A percentile compares a stretch with the other conserved stretches of the same genome.
phyloP scores from a whole-genome alignment of 1,284 basidiomycete genomes.

The Wallemia hederae region DNA sequence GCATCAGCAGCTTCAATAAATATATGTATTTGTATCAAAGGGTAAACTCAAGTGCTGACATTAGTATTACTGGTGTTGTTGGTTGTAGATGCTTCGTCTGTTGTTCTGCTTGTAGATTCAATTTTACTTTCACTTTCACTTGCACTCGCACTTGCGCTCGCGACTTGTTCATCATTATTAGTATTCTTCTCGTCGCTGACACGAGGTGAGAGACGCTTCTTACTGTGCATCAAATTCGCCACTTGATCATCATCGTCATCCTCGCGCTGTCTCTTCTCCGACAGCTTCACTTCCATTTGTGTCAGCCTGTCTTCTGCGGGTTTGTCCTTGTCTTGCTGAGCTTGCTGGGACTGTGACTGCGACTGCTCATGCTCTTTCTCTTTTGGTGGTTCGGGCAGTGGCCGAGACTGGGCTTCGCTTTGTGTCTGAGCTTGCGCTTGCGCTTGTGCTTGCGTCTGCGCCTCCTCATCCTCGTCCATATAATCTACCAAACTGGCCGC shows the following conservation, averaged over 20 bases:
- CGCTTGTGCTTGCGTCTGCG: conserved; percentile 14
- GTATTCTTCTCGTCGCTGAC: background rate
- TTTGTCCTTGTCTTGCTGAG: conserved; percentile 24
- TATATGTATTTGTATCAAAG: background rate
- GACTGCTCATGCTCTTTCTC: background rate
- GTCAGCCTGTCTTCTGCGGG: conserved; percentile 1
- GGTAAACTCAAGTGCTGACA: background rate
- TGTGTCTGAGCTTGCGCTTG: conserved; percentile 1
- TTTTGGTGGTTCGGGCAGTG: background rate
- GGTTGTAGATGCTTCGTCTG: no score
- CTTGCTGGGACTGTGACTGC: conserved; percentile 16
- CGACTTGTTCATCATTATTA: background rate
- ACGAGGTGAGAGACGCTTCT: conserved; percentile 19
- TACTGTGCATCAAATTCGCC: conserved; percentile 25
- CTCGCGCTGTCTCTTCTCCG: conserved; percentile 38
- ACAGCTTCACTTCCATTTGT: conserved; percentile 11
- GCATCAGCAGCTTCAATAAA: background rate
- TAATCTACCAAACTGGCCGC: conserved; percentile 35
- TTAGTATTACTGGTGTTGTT: no score
- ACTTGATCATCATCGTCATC: conserved; percentile 40
- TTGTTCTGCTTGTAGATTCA: no score
- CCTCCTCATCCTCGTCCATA: conserved; percentile 28
- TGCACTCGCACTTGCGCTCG: no score
- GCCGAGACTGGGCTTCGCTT: background rate
- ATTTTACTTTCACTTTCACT: no score